Evolutionary conservation across 2,329 filamentous ascomycete genomes (phyloP), one percentile per base, ranked within the genome.

Genomic region (Zasmidium citrigriseum): DNA sequence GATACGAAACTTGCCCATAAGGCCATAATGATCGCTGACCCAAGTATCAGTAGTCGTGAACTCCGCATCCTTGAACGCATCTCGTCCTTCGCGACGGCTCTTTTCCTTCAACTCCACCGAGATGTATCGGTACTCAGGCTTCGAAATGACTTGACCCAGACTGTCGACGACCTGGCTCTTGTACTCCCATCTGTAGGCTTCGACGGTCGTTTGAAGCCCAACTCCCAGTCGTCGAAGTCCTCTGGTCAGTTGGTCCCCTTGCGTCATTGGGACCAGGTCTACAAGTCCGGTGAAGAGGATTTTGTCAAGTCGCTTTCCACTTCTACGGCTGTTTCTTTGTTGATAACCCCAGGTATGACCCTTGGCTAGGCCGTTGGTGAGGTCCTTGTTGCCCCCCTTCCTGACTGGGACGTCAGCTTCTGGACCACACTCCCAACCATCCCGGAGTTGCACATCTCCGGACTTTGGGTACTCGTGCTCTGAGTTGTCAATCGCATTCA

Each of bases 1-100:
- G n/a, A n/a, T n/a, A n/a, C 47, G 44, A 18, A 51, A 51, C 25
- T 51, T 27, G 14, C 23, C 48, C 48, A 51, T 4, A 16, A 51
- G 21, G 21, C 48, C 48, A 38, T 29, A 51, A 18, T 51, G 48
- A 4, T 51, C 48, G 25, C 48, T 51, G 25, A 51, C 29, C 48
- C 48, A 51, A 27, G 12, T 4, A 7, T 23, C 10, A 7, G 22
- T 38, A 7, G 7, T n/a, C 5, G 48, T 27, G 23, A 14, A 20
- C 16, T 29, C 23, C 7, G 22, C 22, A 34, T 21, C 46, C 5
- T 49, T 22, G 11, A 46, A 22, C n/a, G 9, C 20, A 2, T 46
- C 24, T n/a, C n/a, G 9, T 51, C 16, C 16, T 11, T 11, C 12
- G 16, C 18, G 23, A 51, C 23, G 11, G 48, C 27, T 9, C 27